These are phyloP conservation scores for Glaciozyma antarctica DNA, from an alignment of 768 basidiomycete genomes.

Conservation along the genomic window DNA sequence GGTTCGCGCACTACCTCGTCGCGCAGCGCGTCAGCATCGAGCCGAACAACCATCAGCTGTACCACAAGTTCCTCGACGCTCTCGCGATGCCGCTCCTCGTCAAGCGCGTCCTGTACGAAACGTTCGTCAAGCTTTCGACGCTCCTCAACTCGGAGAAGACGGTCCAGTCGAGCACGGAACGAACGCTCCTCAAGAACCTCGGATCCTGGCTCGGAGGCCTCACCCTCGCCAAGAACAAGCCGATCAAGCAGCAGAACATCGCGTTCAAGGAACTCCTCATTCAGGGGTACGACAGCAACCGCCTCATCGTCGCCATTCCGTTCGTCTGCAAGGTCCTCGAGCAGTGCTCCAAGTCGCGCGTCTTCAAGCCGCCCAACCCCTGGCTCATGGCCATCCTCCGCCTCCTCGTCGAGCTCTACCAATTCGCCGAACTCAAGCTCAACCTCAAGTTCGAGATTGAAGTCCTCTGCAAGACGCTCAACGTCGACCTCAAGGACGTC, in stretches of 20 bases:
- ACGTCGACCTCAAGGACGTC: constrained; percentile 72
- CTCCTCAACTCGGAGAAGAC: constrained; percentile 88
- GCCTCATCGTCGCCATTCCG: constrained; percentile 86
- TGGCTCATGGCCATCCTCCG: constrained; percentile 96
- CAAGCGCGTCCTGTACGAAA: constrained; percentile 84
- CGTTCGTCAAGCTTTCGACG: constrained; percentile 70
- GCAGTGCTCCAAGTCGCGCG: constrained; percentile 74
- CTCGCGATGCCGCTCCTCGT: constrained; percentile 59
- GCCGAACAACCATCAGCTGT: constrained; percentile 91
- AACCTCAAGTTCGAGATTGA: constrained; percentile 99
- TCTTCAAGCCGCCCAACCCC: constrained; percentile 93
- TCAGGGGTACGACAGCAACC: constrained; percentile 85
- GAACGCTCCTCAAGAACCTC: constrained; percentile 81
- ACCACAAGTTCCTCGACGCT: constrained; percentile 84
- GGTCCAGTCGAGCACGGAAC: constrained; percentile 72
- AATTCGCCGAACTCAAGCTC: constrained; percentile 88
- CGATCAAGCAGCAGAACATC: constrained; percentile 83
- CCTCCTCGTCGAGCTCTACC: constrained; percentile 88
- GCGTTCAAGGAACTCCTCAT: constrained; percentile 96
- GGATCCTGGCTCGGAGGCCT: constrained; percentile 90
- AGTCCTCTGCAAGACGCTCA: constrained; percentile 82
- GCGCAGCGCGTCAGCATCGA: constrained; percentile 92
- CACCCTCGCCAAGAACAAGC: constrained; percentile 82
- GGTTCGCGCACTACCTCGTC: constrained; percentile 97
- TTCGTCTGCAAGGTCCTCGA: constrained; percentile 97